Evolutionary conservation across 768 basidiomycete genomes (phyloP).

Genomic region (Pleurotus pulmonarius): DNA sequence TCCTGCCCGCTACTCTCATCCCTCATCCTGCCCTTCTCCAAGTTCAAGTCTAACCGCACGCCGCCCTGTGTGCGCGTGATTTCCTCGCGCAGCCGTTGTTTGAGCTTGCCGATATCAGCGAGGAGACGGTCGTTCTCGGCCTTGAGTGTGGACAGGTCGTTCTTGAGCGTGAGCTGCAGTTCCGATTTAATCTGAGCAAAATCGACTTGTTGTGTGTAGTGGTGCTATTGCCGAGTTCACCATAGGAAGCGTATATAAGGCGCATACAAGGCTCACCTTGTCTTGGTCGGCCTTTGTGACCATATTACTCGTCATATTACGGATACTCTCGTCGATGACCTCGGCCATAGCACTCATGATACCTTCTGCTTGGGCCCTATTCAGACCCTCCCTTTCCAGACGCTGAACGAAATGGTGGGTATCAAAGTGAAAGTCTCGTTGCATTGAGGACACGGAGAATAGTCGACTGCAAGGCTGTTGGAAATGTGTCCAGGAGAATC

Average conservation of each 20-base stretch:
- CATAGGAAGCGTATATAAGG: not conserved
- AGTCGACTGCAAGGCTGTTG: no score
- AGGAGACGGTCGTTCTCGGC: constrained; percentile 94
- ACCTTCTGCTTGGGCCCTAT: constrained; percentile 89
- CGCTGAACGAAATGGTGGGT: constrained; percentile 94
- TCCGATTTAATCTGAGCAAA: constrained; percentile 97
- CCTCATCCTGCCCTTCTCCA: constrained; percentile 94
- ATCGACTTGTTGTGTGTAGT: constrained; percentile 95
- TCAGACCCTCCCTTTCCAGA: constrained; percentile 84
- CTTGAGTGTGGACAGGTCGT: constrained; percentile 92
- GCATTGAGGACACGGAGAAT: constrained; percentile 24
- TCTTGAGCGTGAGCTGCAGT: constrained; percentile 94
- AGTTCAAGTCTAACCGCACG: constrained; percentile 89
- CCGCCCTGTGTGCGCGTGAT: constrained; percentile 90
- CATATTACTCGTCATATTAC: constrained; percentile 95
- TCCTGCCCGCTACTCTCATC: constrained; percentile 92
- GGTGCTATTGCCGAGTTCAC: constrained; percentile 48
- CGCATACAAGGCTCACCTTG: constrained; percentile 54
- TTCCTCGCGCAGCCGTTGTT: constrained; percentile 89
- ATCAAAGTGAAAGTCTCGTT: constrained; percentile 79
- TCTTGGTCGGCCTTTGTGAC: constrained; percentile 96
- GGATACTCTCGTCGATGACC: constrained; percentile 95
- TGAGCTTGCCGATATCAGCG: constrained; percentile 89
- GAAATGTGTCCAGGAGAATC: not conserved
- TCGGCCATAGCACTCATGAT: constrained; percentile 97